These are phyloP conservation scores for Wickerhamomyces mucosus DNA, from an alignment of 805 yeast genomes.

Conservation along the genomic window DNA sequence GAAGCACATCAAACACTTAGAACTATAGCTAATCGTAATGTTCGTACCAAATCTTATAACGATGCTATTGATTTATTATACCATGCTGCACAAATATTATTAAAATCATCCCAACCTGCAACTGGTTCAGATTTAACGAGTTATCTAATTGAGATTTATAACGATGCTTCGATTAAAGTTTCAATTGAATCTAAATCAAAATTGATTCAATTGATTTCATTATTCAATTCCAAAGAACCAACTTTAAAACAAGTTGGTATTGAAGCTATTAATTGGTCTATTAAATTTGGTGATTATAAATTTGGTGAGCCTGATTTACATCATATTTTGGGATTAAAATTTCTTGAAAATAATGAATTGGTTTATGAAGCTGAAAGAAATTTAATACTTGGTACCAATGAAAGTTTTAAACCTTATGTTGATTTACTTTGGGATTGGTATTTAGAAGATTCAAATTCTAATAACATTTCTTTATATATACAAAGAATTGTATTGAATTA, in stretches of 20 bases:
- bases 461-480: constrained; percentile 24
- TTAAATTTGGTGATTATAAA: constrained; percentile 34
- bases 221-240: constrained; percentile 41
- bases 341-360: constrained; percentile 36
- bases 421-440: constrained; percentile 39
- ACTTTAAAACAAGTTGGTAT: constrained; percentile 59
- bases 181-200: constrained; percentile 35
- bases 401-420: constrained; percentile 34
- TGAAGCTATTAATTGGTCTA: constrained; percentile 61
- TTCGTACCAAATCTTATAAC: constrained; percentile 52
- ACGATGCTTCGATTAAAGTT: constrained; percentile 34
- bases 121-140: constrained; percentile 70
- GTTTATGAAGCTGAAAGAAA: constrained; percentile 66
- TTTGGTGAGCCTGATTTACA: constrained; percentile 74
- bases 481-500: constrained; percentile 70
- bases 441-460: constrained; percentile 16
- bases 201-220: constrained; percentile 37
- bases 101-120: constrained; percentile 65
- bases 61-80: constrained; percentile 70
- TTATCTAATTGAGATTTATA: constrained; percentile 65
- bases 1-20: constrained; percentile 95
- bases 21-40: constrained; percentile 80
- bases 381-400: constrained; percentile 52
- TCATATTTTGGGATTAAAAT: constrained; percentile 60
- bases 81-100: constrained; percentile 59